phyloP scores from a whole-genome alignment of 2,329 filamentous ascomycete species.

The Lasiodiplodia gonubiensis region DNA sequence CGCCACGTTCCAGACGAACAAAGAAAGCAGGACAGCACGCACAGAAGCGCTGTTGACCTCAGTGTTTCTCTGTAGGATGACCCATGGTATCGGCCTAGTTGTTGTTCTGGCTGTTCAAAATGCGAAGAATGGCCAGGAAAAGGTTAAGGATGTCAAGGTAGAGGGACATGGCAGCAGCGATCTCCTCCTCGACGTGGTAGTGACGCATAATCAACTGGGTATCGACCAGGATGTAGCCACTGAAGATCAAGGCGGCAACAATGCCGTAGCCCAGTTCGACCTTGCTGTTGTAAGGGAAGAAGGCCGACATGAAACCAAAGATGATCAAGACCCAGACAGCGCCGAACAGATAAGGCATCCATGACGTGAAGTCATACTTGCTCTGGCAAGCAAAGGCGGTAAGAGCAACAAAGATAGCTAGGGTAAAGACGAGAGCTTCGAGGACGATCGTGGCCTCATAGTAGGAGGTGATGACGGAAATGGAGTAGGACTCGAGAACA shows the following conservation, averaged over 20 bases:
- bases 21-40: not conserved
- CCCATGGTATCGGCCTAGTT: slow-evolving; percentile 61
- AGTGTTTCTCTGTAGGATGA: not conserved
- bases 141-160: slow-evolving; percentile 97
- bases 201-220: slow-evolving; percentile 95
- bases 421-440: slow-evolving; percentile 85
- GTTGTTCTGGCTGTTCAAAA: slow-evolving; percentile 94
- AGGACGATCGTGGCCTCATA: slow-evolving; percentile 85
- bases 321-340: slow-evolving; percentile 87
- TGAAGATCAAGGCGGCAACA: slow-evolving; percentile 84
- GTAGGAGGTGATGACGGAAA: slow-evolving; percentile 91
- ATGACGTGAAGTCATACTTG: slow-evolving; percentile 97
- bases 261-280: slow-evolving; percentile 86
- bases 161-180: slow-evolving; percentile 90
- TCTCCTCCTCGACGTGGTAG: slow-evolving; percentile 98
- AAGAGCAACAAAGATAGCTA: slow-evolving; percentile 67
- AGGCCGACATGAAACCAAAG: slow-evolving; percentile 90
- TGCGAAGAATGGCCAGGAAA: slow-evolving; percentile 93
- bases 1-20: not conserved
- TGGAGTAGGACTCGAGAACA: slow-evolving; percentile 87
- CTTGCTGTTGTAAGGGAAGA: slow-evolving; percentile 83
- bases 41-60: not conserved
- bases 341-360: slow-evolving; percentile 95
- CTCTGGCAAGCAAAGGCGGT: slow-evolving; percentile 92
- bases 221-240: slow-evolving; percentile 92